These are phyloP conservation scores for Silene noctiflora DNA, from an alignment of 179 eudicot genomes.

Conservation along the genomic window DNA sequence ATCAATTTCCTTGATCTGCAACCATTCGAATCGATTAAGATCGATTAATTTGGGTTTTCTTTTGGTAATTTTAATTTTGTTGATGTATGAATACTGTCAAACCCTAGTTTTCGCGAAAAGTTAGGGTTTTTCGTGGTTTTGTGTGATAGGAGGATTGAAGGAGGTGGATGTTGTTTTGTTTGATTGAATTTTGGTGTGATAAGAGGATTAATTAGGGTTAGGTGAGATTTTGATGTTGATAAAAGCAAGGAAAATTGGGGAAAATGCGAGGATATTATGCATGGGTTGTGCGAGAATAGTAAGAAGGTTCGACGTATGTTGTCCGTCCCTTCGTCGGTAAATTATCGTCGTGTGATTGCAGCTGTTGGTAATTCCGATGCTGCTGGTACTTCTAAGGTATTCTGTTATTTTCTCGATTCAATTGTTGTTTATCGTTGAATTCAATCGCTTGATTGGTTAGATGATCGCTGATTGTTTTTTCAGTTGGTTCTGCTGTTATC, in stretches of 20 bases:
- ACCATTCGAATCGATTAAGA: no score
- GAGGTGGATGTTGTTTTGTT: not conserved
- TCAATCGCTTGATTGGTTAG: not conserved
- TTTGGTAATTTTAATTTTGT: no score
- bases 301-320: conserved; percentile 53
- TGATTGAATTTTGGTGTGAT: not conserved
- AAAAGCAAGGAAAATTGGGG: conserved; percentile 35
- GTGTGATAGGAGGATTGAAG: not conserved
- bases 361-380: conserved; percentile 33
- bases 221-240: conserved; percentile 35
- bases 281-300: conserved; percentile 40
- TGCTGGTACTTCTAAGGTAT: conserved; percentile 37
- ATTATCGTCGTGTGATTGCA: conserved; percentile 29
- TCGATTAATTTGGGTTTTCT: not conserved
- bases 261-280: conserved; percentile 64
- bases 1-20: no score
- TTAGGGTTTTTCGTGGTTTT: not conserved
- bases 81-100: not conserved
- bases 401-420: not conserved
- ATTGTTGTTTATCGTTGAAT: not conserved
- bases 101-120: not conserved
- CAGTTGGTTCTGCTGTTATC: not conserved
- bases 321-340: conserved; percentile 42
- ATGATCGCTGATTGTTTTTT: not conserved
- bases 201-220: conserved; percentile 36